These are phyloP conservation scores for Penicillium odoratum DNA, from an alignment of 495 filamentous ascomycete species.

Conservation along the genomic window DNA sequence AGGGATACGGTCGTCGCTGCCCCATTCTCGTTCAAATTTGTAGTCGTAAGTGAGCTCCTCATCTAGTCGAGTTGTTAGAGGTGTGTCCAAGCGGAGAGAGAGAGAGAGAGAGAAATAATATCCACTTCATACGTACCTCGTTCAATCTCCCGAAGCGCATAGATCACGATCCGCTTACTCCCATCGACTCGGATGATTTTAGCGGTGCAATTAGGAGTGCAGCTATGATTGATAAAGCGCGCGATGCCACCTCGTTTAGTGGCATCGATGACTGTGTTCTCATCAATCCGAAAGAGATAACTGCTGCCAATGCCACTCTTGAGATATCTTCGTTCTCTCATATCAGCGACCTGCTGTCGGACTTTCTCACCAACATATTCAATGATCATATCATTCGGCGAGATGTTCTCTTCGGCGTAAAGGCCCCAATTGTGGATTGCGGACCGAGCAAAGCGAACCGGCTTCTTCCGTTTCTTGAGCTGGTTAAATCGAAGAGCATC, in stretches of 20 bases:
- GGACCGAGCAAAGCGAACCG: slow-evolving; percentile 94
- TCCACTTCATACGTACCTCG: slow-evolving; percentile 66
- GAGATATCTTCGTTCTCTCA: slow-evolving; percentile 86
- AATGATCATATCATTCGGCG: slow-evolving; percentile 99
- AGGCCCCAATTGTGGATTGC: slow-evolving; percentile 99
- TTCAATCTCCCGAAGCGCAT: slow-evolving; percentile 90
- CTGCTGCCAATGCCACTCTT: slow-evolving; percentile 96
- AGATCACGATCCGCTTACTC: slow-evolving; percentile 99
- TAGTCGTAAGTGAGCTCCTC: slow-evolving; percentile 99
- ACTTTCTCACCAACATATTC: slow-evolving; percentile 99
- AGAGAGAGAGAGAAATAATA: not conserved
- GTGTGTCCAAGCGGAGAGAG: not conserved
- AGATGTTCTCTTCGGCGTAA: slow-evolving; percentile 96
- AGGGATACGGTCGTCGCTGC: slow-evolving; percentile 90
- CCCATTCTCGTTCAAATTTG: slow-evolving; percentile 98
- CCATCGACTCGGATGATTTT: slow-evolving; percentile 99
- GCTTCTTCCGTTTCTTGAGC: slow-evolving; percentile 98
- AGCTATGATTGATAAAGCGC: slow-evolving; percentile 98
- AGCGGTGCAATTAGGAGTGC: slow-evolving; percentile 96
- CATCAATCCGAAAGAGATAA: slow-evolving; percentile 97
- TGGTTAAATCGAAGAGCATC: slow-evolving; percentile 97
- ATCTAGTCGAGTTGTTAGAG: slow-evolving; percentile 63
- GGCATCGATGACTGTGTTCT: slow-evolving; percentile 95
- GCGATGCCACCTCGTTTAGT: slow-evolving; percentile 98
- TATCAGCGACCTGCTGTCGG: slow-evolving; percentile 91